These are phyloP conservation scores for Garcia nutans DNA, from an alignment of 345 rosid genomes.

Conservation along the genomic window DNA sequence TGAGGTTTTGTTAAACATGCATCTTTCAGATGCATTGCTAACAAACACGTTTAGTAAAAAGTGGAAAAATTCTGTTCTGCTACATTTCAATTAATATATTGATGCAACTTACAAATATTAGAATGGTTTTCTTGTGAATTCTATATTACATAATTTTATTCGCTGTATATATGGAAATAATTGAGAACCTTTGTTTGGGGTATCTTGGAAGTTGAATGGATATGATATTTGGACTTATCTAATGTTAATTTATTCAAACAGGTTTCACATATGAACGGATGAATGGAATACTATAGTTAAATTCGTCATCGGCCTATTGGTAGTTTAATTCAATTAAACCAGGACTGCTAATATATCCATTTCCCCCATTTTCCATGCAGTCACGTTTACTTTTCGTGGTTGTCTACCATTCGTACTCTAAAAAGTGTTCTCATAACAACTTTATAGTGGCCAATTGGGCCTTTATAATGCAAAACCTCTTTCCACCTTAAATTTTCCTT, in stretches of 20 bases:
- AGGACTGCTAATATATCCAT: not conserved
- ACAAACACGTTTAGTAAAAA: not conserved
- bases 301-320: not conserved
- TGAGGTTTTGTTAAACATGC: not conserved
- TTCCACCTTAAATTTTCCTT: not conserved
- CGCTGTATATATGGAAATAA: not conserved
- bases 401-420: not conserved
- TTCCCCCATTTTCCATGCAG: not conserved
- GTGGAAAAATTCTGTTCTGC: not conserved
- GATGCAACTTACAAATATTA: not conserved
- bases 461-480: not conserved
- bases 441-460: not conserved
- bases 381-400: not conserved
- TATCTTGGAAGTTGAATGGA: not conserved
- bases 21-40: not conserved
- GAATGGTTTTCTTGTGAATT: not conserved
- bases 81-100: not conserved
- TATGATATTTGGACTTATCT: not conserved
- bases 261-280: not conserved
- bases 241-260: not conserved
- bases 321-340: not conserved
- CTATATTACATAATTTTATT: not conserved
- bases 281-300: not conserved
- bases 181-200: not conserved
- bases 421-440: not conserved